A percentile compares a stretch with the other conserved stretches of the same genome.
Conservation (phyloP, 768 basidiomycete genomes). For the Symmetrospora coprosmae region DNA sequence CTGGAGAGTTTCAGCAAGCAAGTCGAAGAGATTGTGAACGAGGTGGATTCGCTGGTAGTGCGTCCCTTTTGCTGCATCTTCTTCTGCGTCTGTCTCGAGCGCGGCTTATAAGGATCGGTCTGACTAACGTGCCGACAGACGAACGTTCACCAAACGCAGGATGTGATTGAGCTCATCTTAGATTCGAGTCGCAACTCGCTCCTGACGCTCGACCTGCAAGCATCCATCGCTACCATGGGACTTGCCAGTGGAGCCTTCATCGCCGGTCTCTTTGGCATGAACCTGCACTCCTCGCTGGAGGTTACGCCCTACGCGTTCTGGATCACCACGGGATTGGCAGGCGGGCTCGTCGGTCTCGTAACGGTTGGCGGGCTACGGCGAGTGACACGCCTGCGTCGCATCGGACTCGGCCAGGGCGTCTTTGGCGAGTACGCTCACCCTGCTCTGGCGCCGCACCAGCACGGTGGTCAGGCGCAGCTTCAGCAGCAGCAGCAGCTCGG, state of each 20-base stretch:
- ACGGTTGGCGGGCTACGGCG: conserved; percentile 55
- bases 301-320: conserved; percentile 59
- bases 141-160: conserved; percentile 93
- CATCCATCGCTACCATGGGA: conserved; percentile 13
- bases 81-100: no score
- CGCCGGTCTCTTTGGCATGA: conserved; percentile 92
- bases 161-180: conserved; percentile 89
- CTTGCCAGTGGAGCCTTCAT: conserved; percentile 68
- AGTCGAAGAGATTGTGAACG: conserved; percentile 31
- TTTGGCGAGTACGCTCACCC: conserved; percentile 15
- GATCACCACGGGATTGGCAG: conserved; percentile 49
- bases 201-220: conserved; percentile 66
- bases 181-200: conserved; percentile 90
- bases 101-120: no score
- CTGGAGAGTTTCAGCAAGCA: conserved; percentile 88
- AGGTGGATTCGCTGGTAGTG: conserved; percentile 28
- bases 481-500: no score
- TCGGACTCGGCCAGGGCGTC: conserved; percentile 33
- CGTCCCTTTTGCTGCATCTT: background rate
- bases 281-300: conserved; percentile 65
- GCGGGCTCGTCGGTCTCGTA: conserved; percentile 49
- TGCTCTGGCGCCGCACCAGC: no score
- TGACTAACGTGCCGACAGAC: no score
- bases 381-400: conserved; percentile 36
- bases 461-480: no score